A percentile compares a stretch with the other conserved stretches of the same genome.
These are phyloP conservation scores for Pelargonium cotyledonis DNA, from an alignment of 441 rosid species.

Conservation along the genomic window DNA sequence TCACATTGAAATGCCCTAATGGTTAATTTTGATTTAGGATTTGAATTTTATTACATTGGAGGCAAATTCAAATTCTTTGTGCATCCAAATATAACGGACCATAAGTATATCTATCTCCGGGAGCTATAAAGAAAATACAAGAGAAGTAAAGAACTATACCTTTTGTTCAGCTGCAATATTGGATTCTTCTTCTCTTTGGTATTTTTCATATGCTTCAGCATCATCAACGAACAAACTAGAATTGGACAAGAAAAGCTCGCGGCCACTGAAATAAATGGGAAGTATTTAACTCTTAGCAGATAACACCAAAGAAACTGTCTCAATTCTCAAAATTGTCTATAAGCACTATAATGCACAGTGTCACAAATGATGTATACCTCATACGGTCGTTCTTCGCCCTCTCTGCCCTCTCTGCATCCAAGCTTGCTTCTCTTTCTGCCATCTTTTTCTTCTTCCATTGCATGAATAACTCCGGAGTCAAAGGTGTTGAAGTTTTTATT, in stretches of 20 bases:
- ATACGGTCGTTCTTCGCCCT: constrained; percentile 95
- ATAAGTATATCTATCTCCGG: neutral
- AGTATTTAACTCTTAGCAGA: constrained; percentile 7
- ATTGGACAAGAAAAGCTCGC: constrained; percentile 81
- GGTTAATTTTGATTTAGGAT: too few species aligned
- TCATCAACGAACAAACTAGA: constrained; percentile 94
- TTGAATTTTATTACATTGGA: neutral
- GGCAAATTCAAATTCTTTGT: too few species aligned
- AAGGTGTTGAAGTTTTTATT: constrained; percentile 59
- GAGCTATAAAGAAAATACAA: neutral
- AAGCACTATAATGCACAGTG: neutral
- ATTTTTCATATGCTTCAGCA: constrained; percentile 65
- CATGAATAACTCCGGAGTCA: constrained; percentile 78
- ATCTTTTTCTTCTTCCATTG: constrained; percentile 89
- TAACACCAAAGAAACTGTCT: neutral
- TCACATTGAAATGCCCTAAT: too few species aligned
- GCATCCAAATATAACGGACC: too few species aligned
- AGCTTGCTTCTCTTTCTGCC: constrained; percentile 71
- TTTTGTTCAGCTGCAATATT: constrained; percentile 36
- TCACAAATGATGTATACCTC: constrained; percentile 44
- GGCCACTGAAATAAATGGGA: constrained; percentile 57
- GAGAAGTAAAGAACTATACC: constrained; percentile 31
- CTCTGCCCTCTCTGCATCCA: constrained; percentile 78
- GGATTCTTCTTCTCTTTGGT: constrained; percentile 66
- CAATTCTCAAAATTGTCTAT: neutral